Base-by-base conservation (phyloP, 257 asterid species). In the Solanum medicagineum region DNA sequence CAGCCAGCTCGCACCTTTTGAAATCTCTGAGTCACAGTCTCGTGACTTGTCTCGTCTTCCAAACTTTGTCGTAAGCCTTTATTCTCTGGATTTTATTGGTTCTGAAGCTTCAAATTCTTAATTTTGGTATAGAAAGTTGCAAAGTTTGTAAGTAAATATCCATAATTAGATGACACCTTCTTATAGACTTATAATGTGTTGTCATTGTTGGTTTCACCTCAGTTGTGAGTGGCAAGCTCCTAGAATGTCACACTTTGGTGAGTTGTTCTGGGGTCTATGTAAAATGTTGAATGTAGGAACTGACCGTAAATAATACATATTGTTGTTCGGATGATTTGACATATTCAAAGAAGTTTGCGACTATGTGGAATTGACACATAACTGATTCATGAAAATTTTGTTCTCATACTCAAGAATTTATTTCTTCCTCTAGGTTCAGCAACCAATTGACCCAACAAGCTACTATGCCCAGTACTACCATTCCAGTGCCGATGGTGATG, bases 391-490 rank as follows among this genome's bases (percentile, higher is more conserved):
- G 47, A 79, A 77, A 77, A 26, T 16, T 79, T 79, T 26, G 22
- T 70, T 70, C 17, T 70, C 54, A 40, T 56, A 53, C 32, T 79
- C 63, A 26, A 26, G 83, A 79, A 53, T 53, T 24, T 65, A 79
- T 79, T 79, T 79, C 13, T 63, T 63, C 57, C 53, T 85, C 80
- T 89, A 95, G 96, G 92, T 93, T 85, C 99, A 93, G 55, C 99
- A 92, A 86, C 88, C 95, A 75, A 85, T 90, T 89, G 98, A 94
- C 87, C 98, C 95, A 74, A 90, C 97, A n/a, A 91, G 86, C 87
- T 95, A 92, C 86, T 94, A 94, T 88, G 93, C 97, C 55, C 99
- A 93, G 81, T 86, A 89, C 87, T 92, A 92, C 90, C 94, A 92
- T 77, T 80, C 97, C 29, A 90, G 94, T 84, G 85, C 90, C 81